Conservation (phyloP, 208 protist species). For the Jaenimonas drosophilae region DNA sequence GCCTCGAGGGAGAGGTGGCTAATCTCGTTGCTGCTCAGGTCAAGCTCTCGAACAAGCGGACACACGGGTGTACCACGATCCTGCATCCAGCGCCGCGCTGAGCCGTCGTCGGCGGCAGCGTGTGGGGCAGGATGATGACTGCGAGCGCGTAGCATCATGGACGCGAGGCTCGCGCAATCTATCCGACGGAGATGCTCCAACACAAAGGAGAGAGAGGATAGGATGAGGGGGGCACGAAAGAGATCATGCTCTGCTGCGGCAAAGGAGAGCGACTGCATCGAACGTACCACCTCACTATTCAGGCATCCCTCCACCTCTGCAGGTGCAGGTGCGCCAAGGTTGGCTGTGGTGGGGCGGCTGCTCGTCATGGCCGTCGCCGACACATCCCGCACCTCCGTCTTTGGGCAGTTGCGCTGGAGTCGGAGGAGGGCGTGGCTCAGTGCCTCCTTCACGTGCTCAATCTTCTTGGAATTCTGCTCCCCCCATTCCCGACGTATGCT, state of each 20-base stretch:
- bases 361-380: background rate
- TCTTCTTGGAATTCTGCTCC: too few relatives aligned
- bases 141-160: constrained; percentile 7
- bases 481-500: too few relatives aligned
- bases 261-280: constrained; percentile 23
- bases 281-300: constrained; percentile 15
- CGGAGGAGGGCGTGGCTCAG: too few relatives aligned
- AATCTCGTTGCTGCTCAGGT: constrained; percentile 62
- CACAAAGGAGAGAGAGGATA: constrained; percentile 36
- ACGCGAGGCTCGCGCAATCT: constrained; percentile 21
- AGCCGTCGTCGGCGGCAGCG: too few relatives aligned
- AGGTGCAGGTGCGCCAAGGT: too few relatives aligned
- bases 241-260: constrained; percentile 15
- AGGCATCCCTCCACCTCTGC: constrained; percentile 7
- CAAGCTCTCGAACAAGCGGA: constrained; percentile 27
- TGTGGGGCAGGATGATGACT: constrained; percentile 1
- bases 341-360: background rate
- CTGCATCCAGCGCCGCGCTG: background rate
- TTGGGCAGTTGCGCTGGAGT: too few relatives aligned
- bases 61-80: constrained; percentile 2
- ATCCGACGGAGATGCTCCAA: constrained; percentile 43
- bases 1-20: constrained; percentile 21
- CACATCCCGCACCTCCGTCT: too few relatives aligned
- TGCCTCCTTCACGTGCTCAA: too few relatives aligned
- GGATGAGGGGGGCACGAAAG: constrained; percentile 22